A percentile compares a stretch with the other conserved stretches of the same genome.
Conservation (phyloP, 2,329 filamentous ascomycete species). For the Penicillium sp. region DNA sequence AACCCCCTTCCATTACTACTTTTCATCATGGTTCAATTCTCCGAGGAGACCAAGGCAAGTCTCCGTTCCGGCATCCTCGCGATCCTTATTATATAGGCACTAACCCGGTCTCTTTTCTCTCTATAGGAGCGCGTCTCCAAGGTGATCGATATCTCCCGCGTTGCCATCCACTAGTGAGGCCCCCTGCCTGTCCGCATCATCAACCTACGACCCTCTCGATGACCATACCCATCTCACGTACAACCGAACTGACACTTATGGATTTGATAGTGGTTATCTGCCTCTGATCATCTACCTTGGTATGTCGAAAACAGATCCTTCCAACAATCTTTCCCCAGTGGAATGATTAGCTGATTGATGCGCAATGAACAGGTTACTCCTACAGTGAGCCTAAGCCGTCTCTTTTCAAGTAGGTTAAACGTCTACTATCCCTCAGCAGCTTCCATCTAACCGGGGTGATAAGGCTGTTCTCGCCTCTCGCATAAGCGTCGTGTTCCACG, state of each 20-base stretch:
- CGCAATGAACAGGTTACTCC: constrained; percentile 73
- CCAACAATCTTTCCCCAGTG: neutral
- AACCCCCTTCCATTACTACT: neutral
- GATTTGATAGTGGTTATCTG: constrained; percentile 77
- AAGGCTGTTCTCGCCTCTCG: constrained; percentile 53
- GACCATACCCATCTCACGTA: neutral
- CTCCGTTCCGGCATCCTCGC: constrained; percentile 6
- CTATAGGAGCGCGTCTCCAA: constrained; percentile 92
- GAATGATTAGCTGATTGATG: constrained; percentile 27
- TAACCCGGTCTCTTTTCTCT: constrained; percentile 13
- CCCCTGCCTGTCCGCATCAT: constrained; percentile 1
- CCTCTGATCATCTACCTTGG: constrained; percentile 96
- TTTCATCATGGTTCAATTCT: constrained; percentile 67
- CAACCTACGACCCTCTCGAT: neutral
- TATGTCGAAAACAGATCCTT: constrained; percentile 51
- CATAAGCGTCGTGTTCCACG: constrained; percentile 38
- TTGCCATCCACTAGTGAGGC: constrained; percentile 92
- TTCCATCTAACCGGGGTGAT: constrained; percentile 22
- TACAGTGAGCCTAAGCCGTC: constrained; percentile 90
- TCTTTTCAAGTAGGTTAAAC: constrained; percentile 66
- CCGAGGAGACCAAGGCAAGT: constrained; percentile 92
- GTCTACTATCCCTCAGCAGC: constrained; percentile 33
- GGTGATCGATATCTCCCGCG: constrained; percentile 91
- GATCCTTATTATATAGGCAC: neutral
- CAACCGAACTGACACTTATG: constrained; percentile 26